A percentile compares a stretch with the other conserved stretches of the same genome.
Conservation (phyloP, 2,329 filamentous ascomycete species). For the Nemania serpens region DNA sequence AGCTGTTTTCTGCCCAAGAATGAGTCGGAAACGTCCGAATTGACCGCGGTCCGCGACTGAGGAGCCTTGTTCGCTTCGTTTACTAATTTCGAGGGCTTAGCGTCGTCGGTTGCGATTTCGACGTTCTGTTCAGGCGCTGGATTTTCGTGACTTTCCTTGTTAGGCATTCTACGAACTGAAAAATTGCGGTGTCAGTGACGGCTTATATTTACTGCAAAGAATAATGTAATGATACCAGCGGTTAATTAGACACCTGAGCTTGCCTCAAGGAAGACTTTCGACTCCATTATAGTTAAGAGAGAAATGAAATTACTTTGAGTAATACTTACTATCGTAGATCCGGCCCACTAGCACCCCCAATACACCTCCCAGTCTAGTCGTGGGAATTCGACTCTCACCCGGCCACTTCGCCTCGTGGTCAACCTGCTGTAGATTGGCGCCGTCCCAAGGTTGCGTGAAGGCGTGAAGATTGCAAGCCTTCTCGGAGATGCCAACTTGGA, state of each 20-base stretch:
- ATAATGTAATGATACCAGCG: too few relatives aligned
- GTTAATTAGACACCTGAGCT: background rate
- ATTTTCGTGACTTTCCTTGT: conserved; percentile 26
- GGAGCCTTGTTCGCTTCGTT: background rate
- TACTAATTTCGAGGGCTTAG: background rate
- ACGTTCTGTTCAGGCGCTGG: conserved; percentile 4
- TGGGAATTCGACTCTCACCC: conserved; percentile 61
- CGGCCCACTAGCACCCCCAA: conserved; percentile 70
- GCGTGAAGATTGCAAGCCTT: conserved; percentile 48
- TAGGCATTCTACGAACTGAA: conserved; percentile 26
- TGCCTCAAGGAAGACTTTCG: background rate
- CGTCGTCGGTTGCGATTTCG: conserved; percentile 11
- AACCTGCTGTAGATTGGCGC: conserved; percentile 64
- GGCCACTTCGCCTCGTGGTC: conserved; percentile 63
- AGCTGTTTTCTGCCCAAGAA: conserved; percentile 45
- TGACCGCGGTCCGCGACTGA: background rate
- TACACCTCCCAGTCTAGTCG: conserved; percentile 68
- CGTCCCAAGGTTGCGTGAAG: conserved; percentile 68
- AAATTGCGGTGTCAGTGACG: conserved; percentile 8
- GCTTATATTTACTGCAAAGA: background rate
- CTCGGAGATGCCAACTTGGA: conserved; percentile 72
- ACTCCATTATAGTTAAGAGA: background rate
- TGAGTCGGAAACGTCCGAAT: background rate
- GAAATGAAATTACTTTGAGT: background rate
- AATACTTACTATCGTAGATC: conserved; percentile 62